Base-by-base conservation (phyloP, 495 filamentous ascomycete genomes). In the Penicillium antarcticum region DNA sequence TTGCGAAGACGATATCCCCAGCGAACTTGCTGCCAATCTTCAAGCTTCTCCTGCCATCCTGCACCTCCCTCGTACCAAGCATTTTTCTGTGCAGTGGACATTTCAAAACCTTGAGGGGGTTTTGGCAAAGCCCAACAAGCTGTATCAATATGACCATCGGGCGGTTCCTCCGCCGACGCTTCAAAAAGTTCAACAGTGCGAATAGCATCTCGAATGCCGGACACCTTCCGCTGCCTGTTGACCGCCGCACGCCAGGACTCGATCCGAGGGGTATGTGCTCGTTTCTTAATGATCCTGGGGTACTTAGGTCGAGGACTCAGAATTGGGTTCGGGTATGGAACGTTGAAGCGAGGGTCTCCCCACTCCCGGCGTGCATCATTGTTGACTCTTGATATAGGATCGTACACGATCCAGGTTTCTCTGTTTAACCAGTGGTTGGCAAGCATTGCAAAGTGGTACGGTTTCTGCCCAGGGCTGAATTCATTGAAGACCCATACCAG, bases 371-470 rank as follows among this genome's bases (percentile, higher is more conserved):
- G 63, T 31, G 50, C 46, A 36, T 75, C 63, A 9, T 51, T 58
- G 5, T 67, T 42, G n/a, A 72, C 60, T 36, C 74, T 61, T 18
- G 69, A 73, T 21, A 65, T 45, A 6, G 71, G 69, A 40, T 74
- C 69, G 45, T 62, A 64, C 17, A 77, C 70, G 19, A 73, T 36
- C 72, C 71, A 73, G 5, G 71, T 72, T 23, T 66, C 61, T 35
- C 49, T 58, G 38, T 74, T 77, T 21, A 75, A 31, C 72, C 72
- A 77, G 48, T 75, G 72, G 31, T 74, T 75, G 21, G 72, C 61
- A 32, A 77, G 67, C 17, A 69, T 47, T 11, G 70, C 53, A 45
- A 77, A 75, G 41, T 75, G 71, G 45, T 67, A 77, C 4, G 72
- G 67, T 44, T 66, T 71, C 46, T 65, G 60, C 8, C 74, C 74